Percentiles rank a stretch among this genome's conserved stretches.
Evolutionary conservation across 352 stramenopile species (phyloP).

Genomic region (Globisporangium ultimum): DNA sequence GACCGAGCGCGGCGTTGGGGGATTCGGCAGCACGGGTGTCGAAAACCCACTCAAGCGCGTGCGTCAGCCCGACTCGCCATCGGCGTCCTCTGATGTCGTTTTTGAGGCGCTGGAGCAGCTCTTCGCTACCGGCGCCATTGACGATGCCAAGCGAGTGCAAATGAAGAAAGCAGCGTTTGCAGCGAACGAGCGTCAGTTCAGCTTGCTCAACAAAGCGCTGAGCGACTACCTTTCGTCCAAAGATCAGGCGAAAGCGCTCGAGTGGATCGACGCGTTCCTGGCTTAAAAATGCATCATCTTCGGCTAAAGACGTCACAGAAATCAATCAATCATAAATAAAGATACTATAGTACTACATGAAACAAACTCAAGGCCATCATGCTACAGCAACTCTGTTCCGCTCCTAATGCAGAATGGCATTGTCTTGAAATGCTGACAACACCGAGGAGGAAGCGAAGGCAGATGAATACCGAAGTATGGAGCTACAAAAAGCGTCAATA

Average conservation of each 20-base stretch:
- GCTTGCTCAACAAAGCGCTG: slow-evolving; percentile 50
- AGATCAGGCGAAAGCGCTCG: slow-evolving; percentile 43
- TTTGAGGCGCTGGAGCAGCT: slow-evolving; percentile 50
- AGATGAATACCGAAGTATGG: no score
- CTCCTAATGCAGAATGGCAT: no score
- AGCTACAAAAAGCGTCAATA: no score
- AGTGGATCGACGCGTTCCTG: slow-evolving; percentile 73
- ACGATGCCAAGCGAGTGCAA: slow-evolving; percentile 41
- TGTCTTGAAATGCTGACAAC: no score
- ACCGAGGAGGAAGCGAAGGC: no score
- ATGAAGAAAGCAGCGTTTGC: slow-evolving; percentile 59
- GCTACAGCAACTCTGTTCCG: no score
- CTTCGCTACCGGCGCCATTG: slow-evolving; percentile 38
- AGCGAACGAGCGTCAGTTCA: slow-evolving; percentile 50
- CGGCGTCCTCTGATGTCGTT: slow-evolving; percentile 15
- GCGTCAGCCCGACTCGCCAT: slow-evolving; percentile 13
- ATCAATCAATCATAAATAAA: no score
- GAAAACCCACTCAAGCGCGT: slow-evolving; percentile 55
- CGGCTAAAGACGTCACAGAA: no score
- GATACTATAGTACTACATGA: no score
- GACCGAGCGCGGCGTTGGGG: slow-evolving; percentile 90
- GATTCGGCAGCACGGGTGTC: slow-evolving; percentile 96
- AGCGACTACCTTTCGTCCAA: slow-evolving; percentile 32
- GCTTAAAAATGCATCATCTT: background rate
- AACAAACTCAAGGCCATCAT: no score